A percentile compares a stretch with the other conserved stretches of the same genome.
phyloP scores from a whole-genome alignment of 805 yeast genomes.

The Candida nemodendra region DNA sequence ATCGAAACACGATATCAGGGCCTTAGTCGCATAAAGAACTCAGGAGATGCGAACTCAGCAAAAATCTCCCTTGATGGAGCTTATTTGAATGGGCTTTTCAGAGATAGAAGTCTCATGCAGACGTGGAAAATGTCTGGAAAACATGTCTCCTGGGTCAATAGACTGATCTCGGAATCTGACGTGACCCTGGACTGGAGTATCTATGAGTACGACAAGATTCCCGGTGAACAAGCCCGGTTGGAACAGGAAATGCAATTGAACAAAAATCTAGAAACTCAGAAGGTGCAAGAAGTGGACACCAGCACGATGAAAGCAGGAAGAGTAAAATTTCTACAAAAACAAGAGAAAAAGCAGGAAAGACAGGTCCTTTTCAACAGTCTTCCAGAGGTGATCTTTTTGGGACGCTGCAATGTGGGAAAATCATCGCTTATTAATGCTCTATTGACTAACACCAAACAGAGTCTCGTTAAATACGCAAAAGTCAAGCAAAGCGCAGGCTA shows the following conservation, averaged over 20 bases:
- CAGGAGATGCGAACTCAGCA: too few species aligned
- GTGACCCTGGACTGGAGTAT: conserved; percentile 61
- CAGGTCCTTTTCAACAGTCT: conserved; percentile 32
- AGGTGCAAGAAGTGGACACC: conserved; percentile 6
- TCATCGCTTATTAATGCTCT: conserved; percentile 70
- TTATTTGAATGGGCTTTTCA: conserved; percentile 17
- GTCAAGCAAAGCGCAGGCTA: conserved; percentile 37
- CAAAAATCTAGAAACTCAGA: conserved; percentile 8
- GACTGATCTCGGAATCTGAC: conserved; percentile 47
- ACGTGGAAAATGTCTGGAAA: conserved; percentile 5
- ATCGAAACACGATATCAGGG: too few species aligned
- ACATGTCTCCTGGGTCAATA: conserved; percentile 21
- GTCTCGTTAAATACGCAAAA: conserved; percentile 41
- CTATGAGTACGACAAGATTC: conserved; percentile 51
- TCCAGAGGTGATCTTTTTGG: conserved; percentile 77
- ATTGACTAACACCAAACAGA: conserved; percentile 39
- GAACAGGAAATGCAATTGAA: conserved; percentile 5
- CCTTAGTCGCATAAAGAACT: too few species aligned
- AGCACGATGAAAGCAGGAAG: conserved; percentile 27
- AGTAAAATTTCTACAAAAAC: conserved; percentile 23
- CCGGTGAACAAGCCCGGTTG: conserved; percentile 43
- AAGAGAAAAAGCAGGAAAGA: conserved; percentile 20
- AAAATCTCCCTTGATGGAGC: conserved; percentile 19
- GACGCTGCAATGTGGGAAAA: conserved; percentile 86
- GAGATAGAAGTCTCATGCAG: conserved; percentile 9